These are phyloP conservation scores for Hypoxylon crocopeplum DNA, from an alignment of 495 filamentous ascomycete genomes.

Conservation along the genomic window DNA sequence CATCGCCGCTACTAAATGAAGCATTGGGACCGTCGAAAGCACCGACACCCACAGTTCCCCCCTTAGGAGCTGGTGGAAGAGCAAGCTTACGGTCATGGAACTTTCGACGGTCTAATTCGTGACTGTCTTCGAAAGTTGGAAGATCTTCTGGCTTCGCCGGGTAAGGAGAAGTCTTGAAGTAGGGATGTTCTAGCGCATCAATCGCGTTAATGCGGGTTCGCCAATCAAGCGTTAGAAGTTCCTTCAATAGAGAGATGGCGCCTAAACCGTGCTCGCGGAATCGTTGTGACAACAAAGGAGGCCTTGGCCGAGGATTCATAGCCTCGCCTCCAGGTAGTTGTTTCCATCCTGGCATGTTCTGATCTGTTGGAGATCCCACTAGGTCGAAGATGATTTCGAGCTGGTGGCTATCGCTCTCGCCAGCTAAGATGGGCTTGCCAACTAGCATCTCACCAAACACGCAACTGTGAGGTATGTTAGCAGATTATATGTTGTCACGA, in stretches of 20 bases:
- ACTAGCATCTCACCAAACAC: conserved; percentile 99
- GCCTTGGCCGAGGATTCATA: conserved; percentile 67
- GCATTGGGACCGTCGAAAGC: conserved; percentile 63
- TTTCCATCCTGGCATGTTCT: conserved; percentile 93
- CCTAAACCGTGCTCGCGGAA: conserved; percentile 74
- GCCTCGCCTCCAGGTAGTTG: conserved; percentile 80
- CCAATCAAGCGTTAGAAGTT: conserved; percentile 90
- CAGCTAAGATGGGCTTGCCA: conserved; percentile 89
- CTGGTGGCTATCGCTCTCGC: conserved; percentile 88
- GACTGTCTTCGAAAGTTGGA: conserved; percentile 89
- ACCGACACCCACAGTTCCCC: conserved; percentile 82
- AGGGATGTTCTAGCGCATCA: conserved; percentile 91
- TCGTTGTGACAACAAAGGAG: conserved; percentile 69
- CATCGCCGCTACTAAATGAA: conserved; percentile 53
- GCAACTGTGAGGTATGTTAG: conserved; percentile 65
- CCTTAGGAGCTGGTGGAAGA: conserved; percentile 87
- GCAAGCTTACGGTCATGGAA: conserved; percentile 79
- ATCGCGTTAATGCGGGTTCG: conserved; percentile 87
- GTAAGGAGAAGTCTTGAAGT: conserved; percentile 80
- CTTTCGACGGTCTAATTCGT: conserved; percentile 91
- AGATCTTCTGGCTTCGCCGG: conserved; percentile 83
- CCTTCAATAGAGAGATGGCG: conserved; percentile 79
- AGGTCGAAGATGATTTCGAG: conserved; percentile 89
- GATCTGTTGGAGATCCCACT: conserved; percentile 88
- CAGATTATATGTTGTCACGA: not conserved